A percentile compares a stretch with the other conserved stretches of the same genome.
phyloP scores from a whole-genome alignment of 2,329 filamentous ascomycete species.

The Fusarium sp. region DNA sequence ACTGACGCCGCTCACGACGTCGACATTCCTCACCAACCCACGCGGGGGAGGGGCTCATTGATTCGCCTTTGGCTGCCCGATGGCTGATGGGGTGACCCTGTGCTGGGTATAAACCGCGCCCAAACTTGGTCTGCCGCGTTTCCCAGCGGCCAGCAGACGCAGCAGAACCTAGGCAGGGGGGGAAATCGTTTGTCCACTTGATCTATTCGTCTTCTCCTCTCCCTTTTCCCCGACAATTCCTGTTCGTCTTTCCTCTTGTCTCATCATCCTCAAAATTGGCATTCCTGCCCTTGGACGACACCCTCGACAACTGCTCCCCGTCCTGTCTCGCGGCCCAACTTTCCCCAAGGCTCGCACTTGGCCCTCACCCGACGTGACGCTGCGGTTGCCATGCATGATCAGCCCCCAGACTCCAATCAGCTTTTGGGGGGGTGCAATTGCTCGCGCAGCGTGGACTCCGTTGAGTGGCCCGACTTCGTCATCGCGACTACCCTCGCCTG shows the following conservation, averaged over 20 bases:
- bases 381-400: conserved; percentile 46
- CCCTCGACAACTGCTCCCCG: conserved; percentile 10
- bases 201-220: conserved; percentile 18
- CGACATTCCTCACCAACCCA: conserved; percentile 35
- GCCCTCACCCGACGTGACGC: conserved; percentile 43
- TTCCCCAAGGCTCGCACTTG: conserved; percentile 38
- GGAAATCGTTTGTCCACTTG: conserved; percentile 17
- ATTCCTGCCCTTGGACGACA: conserved; percentile 5
- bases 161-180: conserved; percentile 13
- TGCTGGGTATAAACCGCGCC: conserved; percentile 35
- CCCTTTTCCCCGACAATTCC: conserved; percentile 13
- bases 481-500: conserved; percentile 32
- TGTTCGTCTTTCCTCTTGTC: background rate
- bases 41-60: conserved; percentile 43
- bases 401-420: conserved; percentile 43
- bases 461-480: conserved; percentile 41
- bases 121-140: conserved; percentile 41
- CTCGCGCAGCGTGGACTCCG: conserved; percentile 43
- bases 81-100: conserved; percentile 36
- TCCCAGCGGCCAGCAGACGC: conserved; percentile 32
- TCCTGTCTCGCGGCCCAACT: conserved; percentile 42
- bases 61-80: conserved; percentile 39
- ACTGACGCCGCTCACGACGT: conserved; percentile 33
- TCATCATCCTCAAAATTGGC: conserved; percentile 6
- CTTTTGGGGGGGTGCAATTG: conserved; percentile 38